These are phyloP conservation scores for Vararia minispora DNA, from an alignment of 768 basidiomycete genomes.

Conservation along the genomic window DNA sequence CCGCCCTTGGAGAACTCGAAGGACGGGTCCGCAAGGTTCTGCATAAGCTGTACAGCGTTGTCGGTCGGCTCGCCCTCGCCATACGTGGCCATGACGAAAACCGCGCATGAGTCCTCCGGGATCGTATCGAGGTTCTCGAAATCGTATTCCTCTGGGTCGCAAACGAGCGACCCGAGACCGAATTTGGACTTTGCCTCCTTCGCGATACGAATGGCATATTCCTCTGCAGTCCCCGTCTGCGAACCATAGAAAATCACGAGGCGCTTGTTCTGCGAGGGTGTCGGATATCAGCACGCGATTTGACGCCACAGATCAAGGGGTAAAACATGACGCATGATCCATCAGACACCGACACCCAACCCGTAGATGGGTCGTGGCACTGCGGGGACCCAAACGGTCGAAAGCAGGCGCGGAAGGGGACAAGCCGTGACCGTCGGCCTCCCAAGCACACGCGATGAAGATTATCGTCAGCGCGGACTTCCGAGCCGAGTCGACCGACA, in stretches of 20 bases:
- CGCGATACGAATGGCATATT: slow-evolving; percentile 93
- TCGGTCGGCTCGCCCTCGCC: slow-evolving; percentile 99
- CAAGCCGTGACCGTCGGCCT: no score
- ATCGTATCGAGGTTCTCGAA: slow-evolving; percentile 92
- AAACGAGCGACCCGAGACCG: slow-evolving; percentile 90
- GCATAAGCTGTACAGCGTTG: slow-evolving; percentile 91
- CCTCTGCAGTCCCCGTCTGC: slow-evolving; percentile 97
- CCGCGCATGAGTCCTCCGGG: slow-evolving; percentile 76
- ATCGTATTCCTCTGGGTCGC: slow-evolving; percentile 98
- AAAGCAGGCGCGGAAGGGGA: no score
- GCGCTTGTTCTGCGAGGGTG: slow-evolving; percentile 81
- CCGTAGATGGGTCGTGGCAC: no score
- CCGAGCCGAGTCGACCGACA: no score
- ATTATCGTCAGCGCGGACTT: no score
- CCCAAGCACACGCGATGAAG: no score
- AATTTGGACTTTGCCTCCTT: slow-evolving; percentile 98
- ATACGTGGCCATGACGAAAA: slow-evolving; percentile 98
- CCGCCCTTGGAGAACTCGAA: slow-evolving; percentile 81
- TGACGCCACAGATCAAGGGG: no score
- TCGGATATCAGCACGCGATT: no score
- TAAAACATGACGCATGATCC: no score
- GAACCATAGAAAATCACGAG: slow-evolving; percentile 97
- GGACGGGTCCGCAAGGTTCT: slow-evolving; percentile 77
- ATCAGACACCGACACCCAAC: no score
- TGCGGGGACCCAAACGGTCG: no score